phyloP scores from a whole-genome alignment of 768 basidiomycete genomes.

The Termitomyces sp. region DNA sequence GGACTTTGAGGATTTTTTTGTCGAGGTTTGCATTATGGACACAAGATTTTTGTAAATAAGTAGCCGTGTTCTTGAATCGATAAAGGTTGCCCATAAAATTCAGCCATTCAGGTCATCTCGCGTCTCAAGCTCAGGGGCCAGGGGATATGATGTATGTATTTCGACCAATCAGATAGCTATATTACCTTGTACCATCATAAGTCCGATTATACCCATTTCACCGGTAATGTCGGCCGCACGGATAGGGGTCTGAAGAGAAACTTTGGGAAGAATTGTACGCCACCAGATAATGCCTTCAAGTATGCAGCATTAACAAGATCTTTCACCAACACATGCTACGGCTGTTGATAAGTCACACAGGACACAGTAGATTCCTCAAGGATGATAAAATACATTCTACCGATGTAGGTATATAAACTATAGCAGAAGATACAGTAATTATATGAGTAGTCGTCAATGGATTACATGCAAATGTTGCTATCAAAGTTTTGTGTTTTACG shows the following conservation, averaged over 20 bases:
- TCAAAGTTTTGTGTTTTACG: conserved; percentile 5
- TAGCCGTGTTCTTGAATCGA: conserved; percentile 5
- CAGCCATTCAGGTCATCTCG: not conserved
- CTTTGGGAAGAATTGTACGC: not conserved
- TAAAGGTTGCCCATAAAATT: not conserved
- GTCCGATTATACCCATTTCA: conserved; percentile 5
- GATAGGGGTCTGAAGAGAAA: not conserved
- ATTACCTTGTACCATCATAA: not conserved
- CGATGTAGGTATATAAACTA: conserved; percentile 22
- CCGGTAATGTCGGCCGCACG: not conserved
- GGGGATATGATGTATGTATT: not conserved
- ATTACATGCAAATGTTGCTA: conserved; percentile 9
- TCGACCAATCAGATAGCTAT: conserved; percentile 4
- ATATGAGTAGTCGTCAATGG: conserved; percentile 17
- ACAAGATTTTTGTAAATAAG: not conserved
- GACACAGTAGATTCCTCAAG: conserved; percentile 1
- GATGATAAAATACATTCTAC: conserved; percentile 18
- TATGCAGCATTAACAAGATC: not conserved
- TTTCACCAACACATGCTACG: not conserved
- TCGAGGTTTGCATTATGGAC: not conserved
- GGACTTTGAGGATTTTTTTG: conserved; percentile 11
- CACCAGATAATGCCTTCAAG: not conserved
- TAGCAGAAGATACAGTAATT: conserved; percentile 19
- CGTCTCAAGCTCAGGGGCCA: not conserved
- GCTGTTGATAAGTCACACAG: not conserved